Conservation (phyloP, 1,139 yeast genomes). For the Komagataea norvegica region DNA sequence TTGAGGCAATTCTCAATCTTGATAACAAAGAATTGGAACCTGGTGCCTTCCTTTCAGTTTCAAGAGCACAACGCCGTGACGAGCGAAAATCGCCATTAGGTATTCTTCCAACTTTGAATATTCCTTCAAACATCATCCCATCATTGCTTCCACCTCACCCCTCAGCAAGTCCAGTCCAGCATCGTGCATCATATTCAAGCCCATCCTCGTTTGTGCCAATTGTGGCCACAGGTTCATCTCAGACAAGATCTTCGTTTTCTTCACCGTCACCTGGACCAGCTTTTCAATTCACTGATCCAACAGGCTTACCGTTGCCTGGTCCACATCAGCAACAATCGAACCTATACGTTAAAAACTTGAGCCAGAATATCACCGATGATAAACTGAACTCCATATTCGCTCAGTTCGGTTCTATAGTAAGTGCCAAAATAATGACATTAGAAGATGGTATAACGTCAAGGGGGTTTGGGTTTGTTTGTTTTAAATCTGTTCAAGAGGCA, state of each 20-base stretch:
- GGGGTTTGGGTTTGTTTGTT: slow-evolving; percentile 51
- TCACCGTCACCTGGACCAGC: slow-evolving; percentile 2
- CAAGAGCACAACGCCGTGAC: slow-evolving; percentile 37
- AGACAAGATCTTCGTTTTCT: slow-evolving; percentile 16
- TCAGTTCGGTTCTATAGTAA: slow-evolving; percentile 40
- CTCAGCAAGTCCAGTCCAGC: background rate
- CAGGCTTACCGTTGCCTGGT: slow-evolving; percentile 30
- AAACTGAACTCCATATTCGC: slow-evolving; percentile 29
- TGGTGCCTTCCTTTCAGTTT: slow-evolving; percentile 28
- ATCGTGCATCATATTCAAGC: too few relatives aligned
- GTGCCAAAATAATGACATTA: slow-evolving; percentile 44
- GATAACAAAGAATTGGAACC: slow-evolving; percentile 29
- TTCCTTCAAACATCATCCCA: slow-evolving; percentile 4
- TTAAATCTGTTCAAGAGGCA: slow-evolving; percentile 41
- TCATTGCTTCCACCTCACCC: slow-evolving; percentile 4
- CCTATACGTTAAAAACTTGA: slow-evolving; percentile 51
- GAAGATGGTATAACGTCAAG: slow-evolving; percentile 36
- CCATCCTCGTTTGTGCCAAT: too few relatives aligned
- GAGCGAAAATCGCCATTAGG: slow-evolving; percentile 24
- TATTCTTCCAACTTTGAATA: slow-evolving; percentile 6
- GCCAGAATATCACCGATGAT: slow-evolving; percentile 37
- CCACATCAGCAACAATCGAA: slow-evolving; percentile 51
- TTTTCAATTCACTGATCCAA: slow-evolving; percentile 24
- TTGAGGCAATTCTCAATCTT: slow-evolving; percentile 29
- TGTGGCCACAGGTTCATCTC: too few relatives aligned